phyloP scores from a whole-genome alignment of 495 filamentous ascomycete genomes.

The Neurospora pannonica region DNA sequence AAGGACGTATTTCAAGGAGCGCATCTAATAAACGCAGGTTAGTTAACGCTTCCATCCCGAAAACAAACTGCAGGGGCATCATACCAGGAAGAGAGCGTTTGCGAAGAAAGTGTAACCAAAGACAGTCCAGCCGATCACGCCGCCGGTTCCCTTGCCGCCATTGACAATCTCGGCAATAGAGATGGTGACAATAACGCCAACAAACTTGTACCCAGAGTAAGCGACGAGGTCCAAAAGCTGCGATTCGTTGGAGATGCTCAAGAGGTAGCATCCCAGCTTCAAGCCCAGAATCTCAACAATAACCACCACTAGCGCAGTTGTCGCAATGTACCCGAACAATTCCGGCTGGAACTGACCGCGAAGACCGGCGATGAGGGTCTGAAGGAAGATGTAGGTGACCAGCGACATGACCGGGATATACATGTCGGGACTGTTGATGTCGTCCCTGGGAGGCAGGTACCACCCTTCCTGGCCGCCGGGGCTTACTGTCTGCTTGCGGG shows the following conservation, averaged over 20 bases:
- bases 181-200: slow-evolving; percentile 84
- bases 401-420: slow-evolving; percentile 95
- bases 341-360: slow-evolving; percentile 92
- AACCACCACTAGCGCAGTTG: slow-evolving; percentile 70
- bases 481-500: slow-evolving; percentile 55
- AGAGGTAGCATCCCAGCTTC: slow-evolving; percentile 86
- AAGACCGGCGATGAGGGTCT: slow-evolving; percentile 79
- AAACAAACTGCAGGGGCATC: slow-evolving; percentile 14
- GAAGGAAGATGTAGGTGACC: slow-evolving; percentile 93
- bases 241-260: slow-evolving; percentile 77
- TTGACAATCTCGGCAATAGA: slow-evolving; percentile 67
- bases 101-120: slow-evolving; percentile 87
- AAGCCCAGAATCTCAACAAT: slow-evolving; percentile 78
- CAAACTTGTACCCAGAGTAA: slow-evolving; percentile 98
- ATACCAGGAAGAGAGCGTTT: slow-evolving; percentile 91
- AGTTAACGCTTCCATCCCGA: slow-evolving; percentile 4
- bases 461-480: slow-evolving; percentile 66
- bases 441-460: slow-evolving; percentile 91
- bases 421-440: slow-evolving; percentile 97
- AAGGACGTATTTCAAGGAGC: slow-evolving; percentile 90
- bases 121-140: slow-evolving; percentile 79
- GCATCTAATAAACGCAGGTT: slow-evolving; percentile 52
- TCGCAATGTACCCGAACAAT: slow-evolving; percentile 78
- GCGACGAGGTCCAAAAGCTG: slow-evolving; percentile 90
- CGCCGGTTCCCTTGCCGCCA: slow-evolving; percentile 66